Evolutionary conservation across 2,329 filamentous ascomycete genomes (phyloP).

Genomic region (Sordariomycetes sp.): DNA sequence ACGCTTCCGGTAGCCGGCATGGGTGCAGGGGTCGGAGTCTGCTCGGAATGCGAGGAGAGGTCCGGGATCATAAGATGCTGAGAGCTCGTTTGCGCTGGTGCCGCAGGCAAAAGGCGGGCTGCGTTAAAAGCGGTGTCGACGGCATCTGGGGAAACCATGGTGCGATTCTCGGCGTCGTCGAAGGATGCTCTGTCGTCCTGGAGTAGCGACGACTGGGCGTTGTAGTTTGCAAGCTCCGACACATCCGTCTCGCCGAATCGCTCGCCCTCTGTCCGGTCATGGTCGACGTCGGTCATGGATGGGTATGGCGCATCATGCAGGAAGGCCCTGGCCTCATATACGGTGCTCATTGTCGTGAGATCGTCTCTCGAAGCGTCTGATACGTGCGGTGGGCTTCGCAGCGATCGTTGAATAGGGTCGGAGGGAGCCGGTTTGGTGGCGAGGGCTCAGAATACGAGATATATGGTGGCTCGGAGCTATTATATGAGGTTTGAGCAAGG

Average conservation of each 20-base stretch:
- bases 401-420: neutral
- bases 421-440: neutral
- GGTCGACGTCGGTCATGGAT: conserved; percentile 27
- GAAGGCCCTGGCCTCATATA: conserved; percentile 38
- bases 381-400: neutral
- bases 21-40: neutral
- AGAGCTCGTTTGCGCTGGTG: neutral
- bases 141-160: conserved; percentile 20
- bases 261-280: conserved; percentile 17
- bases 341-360: conserved; percentile 37
- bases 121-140: conserved; percentile 11
- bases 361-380: neutral
- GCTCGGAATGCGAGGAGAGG: neutral
- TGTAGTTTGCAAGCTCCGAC: conserved; percentile 31
- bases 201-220: conserved; percentile 24
- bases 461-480: neutral
- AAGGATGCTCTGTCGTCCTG: conserved; percentile 25
- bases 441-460: neutral
- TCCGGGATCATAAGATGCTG: neutral
- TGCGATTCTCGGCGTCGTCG: conserved; percentile 24
- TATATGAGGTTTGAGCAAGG: neutral
- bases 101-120: conserved; percentile 20
- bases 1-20: neutral
- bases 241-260: conserved; percentile 31
- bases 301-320: conserved; percentile 37